Base-by-base conservation (phyloP, 345 rosid species). In the Psidium guajava region DNA sequence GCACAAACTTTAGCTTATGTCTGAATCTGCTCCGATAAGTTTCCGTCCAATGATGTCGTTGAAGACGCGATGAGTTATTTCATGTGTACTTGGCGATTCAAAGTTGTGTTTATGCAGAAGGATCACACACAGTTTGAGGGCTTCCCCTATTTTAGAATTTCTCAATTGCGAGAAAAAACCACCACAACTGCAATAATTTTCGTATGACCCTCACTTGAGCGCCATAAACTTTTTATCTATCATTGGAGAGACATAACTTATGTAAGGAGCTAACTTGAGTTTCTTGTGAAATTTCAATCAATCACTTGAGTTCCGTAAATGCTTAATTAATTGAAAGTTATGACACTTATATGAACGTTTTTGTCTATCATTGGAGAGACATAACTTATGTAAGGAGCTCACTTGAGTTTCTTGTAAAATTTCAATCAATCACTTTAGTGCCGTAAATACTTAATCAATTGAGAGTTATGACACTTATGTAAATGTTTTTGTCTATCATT, bases 151-250 rank as follows among this genome's bases (percentile, higher is more conserved):
- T 59, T 59, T 27, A 59, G 40, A 59, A 27, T 27, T 59, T 18
- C 73, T 1, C 0, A 0, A 59, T 59, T 14, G 15, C 0, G 9
- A 36, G 20, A 2, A 59, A 59, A 59, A 28, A 2, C 1, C 15
- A 25, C 28, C 3, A 5, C 15, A 5, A 27, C 1, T 27, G 1
- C 3, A 1, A 13, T 59, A 27, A 27, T 3, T 27, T 59, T 27
- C 0, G 2, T 28, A 59, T 6, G 3, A 28, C 1, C 1, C 18
- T 13, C 5, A 27, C 20, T 59, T 27, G 6, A 59, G 5, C 1
- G 5, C 9, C 9, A 14, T 59, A n/a, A 59, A 27, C 5, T 27
- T 59, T 57, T 27, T 27, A 18, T 52, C 54, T 5, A 52, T 52
- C 20, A 52, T 16, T 52, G 6, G 6, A 15, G 18, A 5, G 16